A percentile compares a stretch with the other conserved stretches of the same genome.
phyloP scores from a whole-genome alignment of 1,284 basidiomycete species.

The Cryptococcus sp. region DNA sequence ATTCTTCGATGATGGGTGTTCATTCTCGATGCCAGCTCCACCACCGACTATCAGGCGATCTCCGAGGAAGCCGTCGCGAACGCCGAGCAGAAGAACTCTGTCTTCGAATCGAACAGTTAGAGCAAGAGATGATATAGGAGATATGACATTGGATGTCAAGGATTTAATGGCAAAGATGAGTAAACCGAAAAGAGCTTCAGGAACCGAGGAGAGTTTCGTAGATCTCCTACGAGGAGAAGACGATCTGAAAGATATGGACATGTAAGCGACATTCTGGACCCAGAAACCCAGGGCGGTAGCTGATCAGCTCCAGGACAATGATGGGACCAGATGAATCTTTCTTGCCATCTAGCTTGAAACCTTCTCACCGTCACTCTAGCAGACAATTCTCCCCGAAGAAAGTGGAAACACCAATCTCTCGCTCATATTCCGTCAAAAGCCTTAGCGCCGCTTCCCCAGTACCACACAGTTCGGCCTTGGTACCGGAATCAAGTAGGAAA shows the following conservation, averaged over 20 bases:
- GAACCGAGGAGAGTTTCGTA: slow-evolving; percentile 39
- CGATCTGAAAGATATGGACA: background rate
- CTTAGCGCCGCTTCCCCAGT: no score
- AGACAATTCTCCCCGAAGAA: no score
- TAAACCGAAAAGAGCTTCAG: slow-evolving; percentile 29
- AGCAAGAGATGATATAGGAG: background rate
- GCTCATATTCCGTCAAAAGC: no score
- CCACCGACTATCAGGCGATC: background rate
- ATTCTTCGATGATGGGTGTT: background rate
- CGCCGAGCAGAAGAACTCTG: background rate
- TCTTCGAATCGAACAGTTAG: no score
- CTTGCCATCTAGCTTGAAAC: background rate
- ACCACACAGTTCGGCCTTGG: background rate
- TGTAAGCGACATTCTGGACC: background rate
- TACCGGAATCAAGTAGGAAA: background rate
- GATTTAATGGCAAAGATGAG: slow-evolving; percentile 27
- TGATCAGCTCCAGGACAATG: background rate
- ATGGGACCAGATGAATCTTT: background rate
- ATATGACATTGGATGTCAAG: slow-evolving; percentile 33
- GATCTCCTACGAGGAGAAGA: slow-evolving; percentile 26
- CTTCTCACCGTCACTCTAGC: background rate
- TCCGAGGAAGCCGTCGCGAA: background rate
- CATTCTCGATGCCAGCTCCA: background rate
- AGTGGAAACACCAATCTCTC: no score
- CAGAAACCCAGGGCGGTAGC: background rate